These are phyloP conservation scores for Penicillium sp. DNA, from an alignment of 2,329 filamentous ascomycete species.

Conservation along the genomic window DNA sequence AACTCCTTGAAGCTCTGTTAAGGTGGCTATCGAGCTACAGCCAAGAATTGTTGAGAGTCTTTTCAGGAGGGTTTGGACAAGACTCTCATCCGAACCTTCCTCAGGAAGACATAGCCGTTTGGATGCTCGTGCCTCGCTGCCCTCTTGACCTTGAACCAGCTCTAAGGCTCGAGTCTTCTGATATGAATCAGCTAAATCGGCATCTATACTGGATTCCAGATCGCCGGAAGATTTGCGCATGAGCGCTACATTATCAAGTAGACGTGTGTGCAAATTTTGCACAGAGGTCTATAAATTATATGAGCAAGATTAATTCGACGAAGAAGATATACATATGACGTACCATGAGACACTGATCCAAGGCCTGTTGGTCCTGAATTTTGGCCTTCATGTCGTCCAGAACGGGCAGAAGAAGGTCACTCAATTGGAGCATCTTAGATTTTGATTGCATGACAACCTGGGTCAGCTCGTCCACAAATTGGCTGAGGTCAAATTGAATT, in stretches of 20 bases:
- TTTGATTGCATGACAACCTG: conserved; percentile 16
- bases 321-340: conserved; percentile 1
- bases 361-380: conserved; percentile 11
- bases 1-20: conserved; percentile 39
- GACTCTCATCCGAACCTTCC: conserved; percentile 26
- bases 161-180: conserved; percentile 9
- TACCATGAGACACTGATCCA: conserved; percentile 32
- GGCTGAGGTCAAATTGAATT: conserved; percentile 27
- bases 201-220: neutral
- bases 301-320: conserved; percentile 10
- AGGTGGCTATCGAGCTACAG: conserved; percentile 25
- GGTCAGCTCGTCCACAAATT: conserved; percentile 24
- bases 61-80: conserved; percentile 30
- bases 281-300: conserved; percentile 19
- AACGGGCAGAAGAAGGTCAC: conserved; percentile 22
- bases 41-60: conserved; percentile 31
- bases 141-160: conserved; percentile 10
- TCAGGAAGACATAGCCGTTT: conserved; percentile 33
- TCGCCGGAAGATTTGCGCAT: neutral
- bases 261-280: conserved; percentile 11
- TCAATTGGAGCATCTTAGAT: conserved; percentile 18
- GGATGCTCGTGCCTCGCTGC: conserved; percentile 21
- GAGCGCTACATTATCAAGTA: conserved; percentile 1
- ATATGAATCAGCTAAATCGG: neutral
- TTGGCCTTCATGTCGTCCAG: conserved; percentile 21